These are phyloP conservation scores for Magnusiomyces suaveolens DNA, from an alignment of 1,139 yeast species.

Conservation along the genomic window DNA sequence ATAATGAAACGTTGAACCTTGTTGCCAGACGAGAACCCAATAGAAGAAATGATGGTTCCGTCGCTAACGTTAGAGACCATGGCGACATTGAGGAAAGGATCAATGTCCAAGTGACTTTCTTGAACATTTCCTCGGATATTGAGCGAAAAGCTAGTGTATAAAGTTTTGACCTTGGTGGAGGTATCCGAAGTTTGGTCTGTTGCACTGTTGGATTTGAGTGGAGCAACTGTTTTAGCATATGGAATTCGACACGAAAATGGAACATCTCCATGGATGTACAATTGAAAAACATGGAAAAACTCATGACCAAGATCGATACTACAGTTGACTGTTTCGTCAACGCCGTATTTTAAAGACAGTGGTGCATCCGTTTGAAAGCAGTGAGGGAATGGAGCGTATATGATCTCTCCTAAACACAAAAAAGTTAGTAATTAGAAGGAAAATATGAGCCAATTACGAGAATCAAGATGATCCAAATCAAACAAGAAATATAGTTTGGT, in stretches of 20 bases:
- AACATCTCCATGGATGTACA: constrained; percentile 66
- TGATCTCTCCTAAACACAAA: constrained; percentile 39
- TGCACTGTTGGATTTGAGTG: not conserved
- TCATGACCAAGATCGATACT: constrained; percentile 59
- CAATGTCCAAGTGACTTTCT: constrained; percentile 63
- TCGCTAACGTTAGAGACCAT: constrained; percentile 26
- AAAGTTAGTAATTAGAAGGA: no score
- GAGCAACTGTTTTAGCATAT: constrained; percentile 33
- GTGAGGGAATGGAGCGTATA: constrained; percentile 49
- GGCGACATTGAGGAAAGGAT: constrained; percentile 48
- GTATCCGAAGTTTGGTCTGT: not conserved
- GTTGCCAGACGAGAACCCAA: constrained; percentile 57
- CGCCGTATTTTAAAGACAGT: constrained; percentile 44
- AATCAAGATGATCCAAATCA: no score
- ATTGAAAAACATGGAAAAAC: constrained; percentile 59
- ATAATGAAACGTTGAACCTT: constrained; percentile 54
- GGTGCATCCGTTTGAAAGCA: constrained; percentile 61
- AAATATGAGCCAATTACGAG: no score
- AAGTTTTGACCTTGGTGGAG: constrained; percentile 5
- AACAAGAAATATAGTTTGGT: no score
- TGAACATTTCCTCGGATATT: constrained; percentile 59
- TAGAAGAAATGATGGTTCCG: constrained; percentile 41
- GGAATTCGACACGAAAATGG: constrained; percentile 59
- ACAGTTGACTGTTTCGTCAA: constrained; percentile 48
- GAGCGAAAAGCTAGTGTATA: constrained; percentile 47